Evolutionary conservation across 306 rosid genomes (phyloP), one percentile per base, ranked within the genome.

Genomic region (Hippophae tibetana): DNA sequence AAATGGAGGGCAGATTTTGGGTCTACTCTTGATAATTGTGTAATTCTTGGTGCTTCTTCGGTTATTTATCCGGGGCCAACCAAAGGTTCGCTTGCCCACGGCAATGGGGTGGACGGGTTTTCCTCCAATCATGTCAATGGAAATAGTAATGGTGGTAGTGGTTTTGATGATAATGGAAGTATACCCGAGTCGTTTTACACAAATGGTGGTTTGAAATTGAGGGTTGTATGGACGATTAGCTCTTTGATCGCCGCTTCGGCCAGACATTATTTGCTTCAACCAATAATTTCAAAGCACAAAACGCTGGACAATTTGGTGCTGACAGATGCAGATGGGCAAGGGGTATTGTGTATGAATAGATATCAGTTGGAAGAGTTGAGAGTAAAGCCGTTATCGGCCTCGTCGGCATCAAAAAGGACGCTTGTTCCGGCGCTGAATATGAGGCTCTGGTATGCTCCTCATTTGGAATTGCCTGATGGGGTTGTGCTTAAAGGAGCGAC

Each of bases 1-100:
- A 74, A 58, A 23, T 81, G 86, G 86, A 57, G 47, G 13, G 86
- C 83, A 9, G 74, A 74, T 56, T 81, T 77, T 61, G 80, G 86
- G 5, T 43, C 11, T 5, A 58, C 73, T 42, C 59, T 74, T 0
- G 12, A 43, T 44, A 77, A 57, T 68, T 74, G 83, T 63, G 80
- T 71, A 53, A 74, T 81, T 46, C 61, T 77, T 7, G 74, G 76
- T 13, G 77, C 77, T 42, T 59, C 75, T 8, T 50, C 56, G 14
- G 42, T 67, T 38, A 10, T 51, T 42, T 49, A 62, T 6, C 26
- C 60, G 42, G 43, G 42, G 31, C 25, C 47, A 13, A 13, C 3
- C 42, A 2, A 44, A 2, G 27, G 18, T 9, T 38, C 63, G 13
- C 57, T 11, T 2, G 70, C 13, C 41, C 38, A 31, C 38, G 38